Base-by-base conservation (phyloP, 1,284 basidiomycete genomes). In the Boletus chippewaensis region DNA sequence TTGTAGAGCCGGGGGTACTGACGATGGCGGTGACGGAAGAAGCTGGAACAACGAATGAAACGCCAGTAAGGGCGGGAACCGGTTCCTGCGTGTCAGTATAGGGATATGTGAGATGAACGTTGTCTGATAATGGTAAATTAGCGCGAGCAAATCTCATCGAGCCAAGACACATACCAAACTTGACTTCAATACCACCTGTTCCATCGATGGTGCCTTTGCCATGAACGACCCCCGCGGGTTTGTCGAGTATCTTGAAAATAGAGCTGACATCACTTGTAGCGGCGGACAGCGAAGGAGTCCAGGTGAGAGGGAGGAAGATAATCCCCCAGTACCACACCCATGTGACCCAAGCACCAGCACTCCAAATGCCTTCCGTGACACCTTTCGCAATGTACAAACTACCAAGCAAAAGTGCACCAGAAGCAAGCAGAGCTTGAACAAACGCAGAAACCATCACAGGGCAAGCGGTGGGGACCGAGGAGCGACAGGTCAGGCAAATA, bases 41-140 rank as follows among this genome's bases (percentile, higher is more conserved):
- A 63, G 83, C 88, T 4, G 84, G 88, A 28, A 93, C 83, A 61
- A 81, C 86, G 76, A 95, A 95, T 8, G 84, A 90, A 45, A 96
- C 76, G 20, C 81, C 81, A 52, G 81, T 78, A 28, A 95, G 75
- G 0, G 89, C 86, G 36, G 51, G 42, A 41, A 65, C 40, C 7
- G 81, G 49, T 89, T 76, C 4, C 87, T 91, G 40, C 78, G 79
- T 31, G 75, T 77, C 49, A 81, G 61, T 81, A 20, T 78, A 80
- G 60, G 95, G 91, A 69, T 95, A 95, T 8, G 84, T 84, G 70
- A 93, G 91, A 60, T 69, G 79, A 55, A 91, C 88, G 54, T 90
- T 82, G 13, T 88, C 87, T 90, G 56, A 31, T 15, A 8, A 16
- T 3, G 9, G 47, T 40, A 15, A 20, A 38, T 56, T 26, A 54